Base-by-base conservation (phyloP, 176 grass and related monocot genomes). In the Phyllostachys edulis region DNA sequence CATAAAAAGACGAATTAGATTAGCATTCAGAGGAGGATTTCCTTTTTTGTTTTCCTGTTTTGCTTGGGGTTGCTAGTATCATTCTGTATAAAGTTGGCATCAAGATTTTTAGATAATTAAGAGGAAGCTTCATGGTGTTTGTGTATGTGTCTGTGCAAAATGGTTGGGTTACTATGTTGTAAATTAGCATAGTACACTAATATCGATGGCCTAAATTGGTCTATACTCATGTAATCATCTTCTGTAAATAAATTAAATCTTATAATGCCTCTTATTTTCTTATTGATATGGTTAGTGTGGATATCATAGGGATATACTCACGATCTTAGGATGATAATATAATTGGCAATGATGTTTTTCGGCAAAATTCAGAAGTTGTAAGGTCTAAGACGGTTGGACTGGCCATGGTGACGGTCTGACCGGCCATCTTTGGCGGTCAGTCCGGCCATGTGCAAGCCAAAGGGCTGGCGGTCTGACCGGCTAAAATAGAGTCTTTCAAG, bases 121-220 rank as follows among this genome's bases (percentile, higher is more conserved):
- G 39, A 5, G 51, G 64, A 13, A 67, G 62, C 23, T 39, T 69
- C 21, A 12, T 29, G 50, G 47, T 18, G 12, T 27, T 61, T 61
- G 8, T 46, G 34, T 63, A 13, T 51, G 21, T 59, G 69, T 69
- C 38, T 61, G n/a, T 81, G 46, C 52, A 82, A 36, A 60, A 76
- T 82, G 72, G 63, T 75, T 46, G 13, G 66, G 7, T 68, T 59
- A 39, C 27, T 69, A 3, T 75, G 27, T 61, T 87, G 78, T 87
- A 76, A 64, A 81, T 76, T 81, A 81, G 69, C 18, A 81, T 37
- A 69, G 45, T 69, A 27, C 68, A 74, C 70, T 75, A 41, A 76
- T 69, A 61, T 61, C 9, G 27, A 68, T 69, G 78, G 12, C 63
- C 26, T 46, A 56, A 46, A 17, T 36, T 6, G 11, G 63, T 49